These are phyloP conservation scores for Alternaria burnsii DNA, from an alignment of 2,329 filamentous ascomycete genomes.

Conservation along the genomic window DNA sequence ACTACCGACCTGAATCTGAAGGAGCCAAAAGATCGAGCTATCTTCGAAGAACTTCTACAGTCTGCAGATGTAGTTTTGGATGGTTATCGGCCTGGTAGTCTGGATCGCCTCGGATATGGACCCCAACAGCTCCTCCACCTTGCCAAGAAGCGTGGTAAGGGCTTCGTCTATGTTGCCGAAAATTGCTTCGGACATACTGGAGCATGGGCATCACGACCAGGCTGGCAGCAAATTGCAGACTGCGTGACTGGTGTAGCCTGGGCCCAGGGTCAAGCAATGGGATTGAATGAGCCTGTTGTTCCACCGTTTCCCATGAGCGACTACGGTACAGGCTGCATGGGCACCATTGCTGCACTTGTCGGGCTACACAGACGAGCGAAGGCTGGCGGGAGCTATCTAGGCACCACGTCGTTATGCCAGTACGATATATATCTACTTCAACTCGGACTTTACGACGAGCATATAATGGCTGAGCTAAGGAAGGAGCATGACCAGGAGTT, in stretches of 20 bases:
- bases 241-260: constrained; percentile 68
- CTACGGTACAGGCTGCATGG: constrained; percentile 77
- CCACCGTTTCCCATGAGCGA: constrained; percentile 68
- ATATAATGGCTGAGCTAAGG: constrained; percentile 63
- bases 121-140: constrained; percentile 63
- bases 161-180: constrained; percentile 73
- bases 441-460: constrained; percentile 64
- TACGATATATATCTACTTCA: constrained; percentile 73
- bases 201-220: constrained; percentile 70
- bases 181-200: constrained; percentile 74
- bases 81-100: constrained; percentile 72
- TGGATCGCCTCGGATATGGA: constrained; percentile 71
- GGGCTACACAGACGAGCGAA: constrained; percentile 71
- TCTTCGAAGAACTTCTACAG: constrained; percentile 67
- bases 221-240: constrained; percentile 78
- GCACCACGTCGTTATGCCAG: constrained; percentile 70
- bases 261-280: constrained; percentile 71
- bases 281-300: constrained; percentile 68
- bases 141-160: constrained; percentile 64
- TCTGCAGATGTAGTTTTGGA: constrained; percentile 73
- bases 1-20: constrained; percentile 71
- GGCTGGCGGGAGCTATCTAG: constrained; percentile 71
- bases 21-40: constrained; percentile 59
- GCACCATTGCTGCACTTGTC: constrained; percentile 70
- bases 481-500: constrained; percentile 62